A percentile compares a stretch with the other conserved stretches of the same genome.
Evolutionary conservation across 495 filamentous ascomycete genomes (phyloP).

Genomic region (Pyronema domesticum): DNA sequence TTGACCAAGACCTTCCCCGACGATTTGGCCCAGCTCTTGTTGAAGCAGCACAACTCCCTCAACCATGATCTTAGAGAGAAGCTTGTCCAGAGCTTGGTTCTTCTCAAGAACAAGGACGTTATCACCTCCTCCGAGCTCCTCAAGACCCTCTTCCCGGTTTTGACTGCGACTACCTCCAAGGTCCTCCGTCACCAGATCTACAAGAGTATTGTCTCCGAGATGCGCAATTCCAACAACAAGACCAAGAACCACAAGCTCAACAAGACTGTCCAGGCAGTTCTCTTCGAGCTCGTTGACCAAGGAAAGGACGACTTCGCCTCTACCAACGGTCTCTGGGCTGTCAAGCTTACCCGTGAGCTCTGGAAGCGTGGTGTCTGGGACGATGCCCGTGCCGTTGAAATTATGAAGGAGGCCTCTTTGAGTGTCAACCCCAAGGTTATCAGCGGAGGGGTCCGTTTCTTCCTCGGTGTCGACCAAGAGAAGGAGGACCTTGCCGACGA

Average conservation of each 20-base stretch:
- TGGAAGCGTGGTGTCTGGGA: slow-evolving; percentile 84
- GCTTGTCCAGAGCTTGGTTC: slow-evolving; percentile 73
- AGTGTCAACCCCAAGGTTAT: slow-evolving; percentile 72
- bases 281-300: slow-evolving; percentile 75
- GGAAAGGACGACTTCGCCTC: slow-evolving; percentile 48
- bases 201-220: slow-evolving; percentile 77
- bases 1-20: slow-evolving; percentile 59
- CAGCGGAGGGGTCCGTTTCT: slow-evolving; percentile 73
- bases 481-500: slow-evolving; percentile 82
- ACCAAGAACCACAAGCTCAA: slow-evolving; percentile 81
- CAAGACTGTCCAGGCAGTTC: slow-evolving; percentile 72
- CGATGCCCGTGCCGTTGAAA: slow-evolving; percentile 56
- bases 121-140: slow-evolving; percentile 68
- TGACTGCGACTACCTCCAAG: slow-evolving; percentile 74
- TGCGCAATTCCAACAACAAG: slow-evolving; percentile 70
- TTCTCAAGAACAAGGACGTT: slow-evolving; percentile 78
- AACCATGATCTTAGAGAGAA: slow-evolving; percentile 77
- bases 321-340: slow-evolving; percentile 80
- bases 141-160: slow-evolving; percentile 80
- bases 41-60: slow-evolving; percentile 60
- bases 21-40: slow-evolving; percentile 63
- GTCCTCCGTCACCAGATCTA: slow-evolving; percentile 66
- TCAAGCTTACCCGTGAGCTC: slow-evolving; percentile 70
- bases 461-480: slow-evolving; percentile 87
- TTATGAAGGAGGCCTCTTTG: slow-evolving; percentile 51